Base-by-base conservation (phyloP, 768 basidiomycete genomes). In the Suillus discolor region DNA sequence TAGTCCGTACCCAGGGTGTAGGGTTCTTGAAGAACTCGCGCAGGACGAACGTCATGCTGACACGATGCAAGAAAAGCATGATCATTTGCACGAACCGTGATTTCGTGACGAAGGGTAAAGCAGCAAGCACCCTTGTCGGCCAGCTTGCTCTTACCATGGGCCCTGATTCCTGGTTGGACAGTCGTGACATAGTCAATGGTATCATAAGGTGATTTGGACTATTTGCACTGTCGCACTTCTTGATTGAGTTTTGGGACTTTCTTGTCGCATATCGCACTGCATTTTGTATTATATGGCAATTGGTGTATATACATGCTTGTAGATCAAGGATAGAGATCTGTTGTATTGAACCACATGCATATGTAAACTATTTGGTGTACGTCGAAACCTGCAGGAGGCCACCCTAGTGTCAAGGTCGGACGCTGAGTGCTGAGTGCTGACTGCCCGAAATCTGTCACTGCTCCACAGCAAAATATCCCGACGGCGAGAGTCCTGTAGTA, bases 11-110 rank as follows among this genome's bases (percentile, higher is more conserved):
- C 1, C 67, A 75, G 6, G 78, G 74, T 18, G 75, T 85, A 23
- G 93, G 93, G 15, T 95, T 95, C 69, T 78, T 94, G 25, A 77
- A 72, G 16, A 87, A 85, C 69, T 63, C 82, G 7, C 82, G 88
- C 12, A 83, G 93, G 6, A 90, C 88, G 57, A 94, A 94, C 84
- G 93, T 94, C 53, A 92, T 94, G 92, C 82, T 94, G 39, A 90
- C 89, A 39, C 84, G 92, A 25, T 93, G 89, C 79, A 89, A 89
- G 73, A 73, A 75, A 57, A 87, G 86, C 42, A 94, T 94, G 91
- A 86, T 87, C 69, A 87, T 95, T 71, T 79, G 89, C 61, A 82
- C 88, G 9, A 89, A 77, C 66, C 79, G 79, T 6, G 28, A 62
- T 11, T 78, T 73, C 51, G 69, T 78, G 16, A 65, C 28, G 18